Percentiles rank a stretch among this genome's conserved stretches.
Conservation (phyloP, 306 rosid species). For the Mucuna pruriens region DNA sequence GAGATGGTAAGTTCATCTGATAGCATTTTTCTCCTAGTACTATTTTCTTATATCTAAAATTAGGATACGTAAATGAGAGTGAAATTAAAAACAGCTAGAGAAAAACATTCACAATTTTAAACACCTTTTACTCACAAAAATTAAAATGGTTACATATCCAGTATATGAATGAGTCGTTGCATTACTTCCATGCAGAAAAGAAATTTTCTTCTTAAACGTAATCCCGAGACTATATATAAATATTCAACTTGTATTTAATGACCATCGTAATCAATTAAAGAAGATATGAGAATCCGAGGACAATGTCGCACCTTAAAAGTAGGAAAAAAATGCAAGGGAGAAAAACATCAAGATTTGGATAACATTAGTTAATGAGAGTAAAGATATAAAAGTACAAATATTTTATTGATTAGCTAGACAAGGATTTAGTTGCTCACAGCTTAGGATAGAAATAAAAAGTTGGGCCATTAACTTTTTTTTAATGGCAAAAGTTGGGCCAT, state of each 20-base stretch:
- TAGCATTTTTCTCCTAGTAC: too few species aligned
- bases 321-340: slow-evolving; percentile 25
- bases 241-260: slow-evolving; percentile 17
- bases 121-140: too few species aligned
- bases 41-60: too few species aligned
- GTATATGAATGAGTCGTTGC: neutral
- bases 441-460: slow-evolving; percentile 37
- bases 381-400: slow-evolving; percentile 36
- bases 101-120: too few species aligned
- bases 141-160: too few species aligned
- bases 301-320: slow-evolving; percentile 47
- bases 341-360: slow-evolving; percentile 32
- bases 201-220: neutral
- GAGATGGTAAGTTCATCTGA: too few species aligned
- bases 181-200: neutral
- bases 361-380: slow-evolving; percentile 34
- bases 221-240: neutral
- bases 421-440: slow-evolving; percentile 48
- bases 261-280: slow-evolving; percentile 30
- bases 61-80: too few species aligned
- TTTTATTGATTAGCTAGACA: slow-evolving; percentile 27
- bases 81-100: too few species aligned
- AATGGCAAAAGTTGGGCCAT: slow-evolving; percentile 24
- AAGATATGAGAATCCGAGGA: slow-evolving; percentile 47
- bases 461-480: slow-evolving; percentile 32